These are phyloP conservation scores for Saccharomyces pastorianus DNA, from an alignment of 1,139 yeast species.

Conservation along the genomic window DNA sequence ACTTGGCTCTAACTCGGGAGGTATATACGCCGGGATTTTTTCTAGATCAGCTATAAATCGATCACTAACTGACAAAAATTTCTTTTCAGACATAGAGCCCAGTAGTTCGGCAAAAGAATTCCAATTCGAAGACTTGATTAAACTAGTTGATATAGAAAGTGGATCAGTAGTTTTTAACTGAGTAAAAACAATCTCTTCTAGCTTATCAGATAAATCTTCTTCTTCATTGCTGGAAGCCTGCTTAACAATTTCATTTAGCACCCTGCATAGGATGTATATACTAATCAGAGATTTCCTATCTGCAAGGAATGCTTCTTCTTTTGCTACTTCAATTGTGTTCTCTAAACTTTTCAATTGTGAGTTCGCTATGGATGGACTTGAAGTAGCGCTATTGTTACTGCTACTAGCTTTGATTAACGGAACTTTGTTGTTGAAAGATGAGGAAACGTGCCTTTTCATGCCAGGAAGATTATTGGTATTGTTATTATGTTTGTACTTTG, in stretches of 20 bases:
- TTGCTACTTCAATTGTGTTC: constrained; percentile 46
- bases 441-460: not conserved
- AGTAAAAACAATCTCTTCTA: constrained; percentile 89
- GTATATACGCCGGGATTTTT: constrained; percentile 52
- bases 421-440: not conserved
- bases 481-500: not conserved
- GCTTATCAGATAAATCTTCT: constrained; percentile 70
- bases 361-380: constrained; percentile 12
- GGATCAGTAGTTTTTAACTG: constrained; percentile 89
- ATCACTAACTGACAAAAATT: constrained; percentile 84
- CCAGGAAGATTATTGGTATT: not conserved
- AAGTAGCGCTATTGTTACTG: not conserved
- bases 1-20: constrained; percentile 59
- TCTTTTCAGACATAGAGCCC: constrained; percentile 81
- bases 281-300: constrained; percentile 82
- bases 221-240: constrained; percentile 76
- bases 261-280: constrained; percentile 86
- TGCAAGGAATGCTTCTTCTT: constrained; percentile 69
- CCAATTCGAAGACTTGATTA: constrained; percentile 89
- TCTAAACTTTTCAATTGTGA: constrained; percentile 30
- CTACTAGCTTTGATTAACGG: not conserved
- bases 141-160: constrained; percentile 49
- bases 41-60: constrained; percentile 89
- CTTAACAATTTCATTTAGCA: constrained; percentile 82
- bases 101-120: constrained; percentile 79